Evolutionary conservation across 169 alveolate genomes (phyloP).

Genomic region (Hammondia hammondi): DNA sequence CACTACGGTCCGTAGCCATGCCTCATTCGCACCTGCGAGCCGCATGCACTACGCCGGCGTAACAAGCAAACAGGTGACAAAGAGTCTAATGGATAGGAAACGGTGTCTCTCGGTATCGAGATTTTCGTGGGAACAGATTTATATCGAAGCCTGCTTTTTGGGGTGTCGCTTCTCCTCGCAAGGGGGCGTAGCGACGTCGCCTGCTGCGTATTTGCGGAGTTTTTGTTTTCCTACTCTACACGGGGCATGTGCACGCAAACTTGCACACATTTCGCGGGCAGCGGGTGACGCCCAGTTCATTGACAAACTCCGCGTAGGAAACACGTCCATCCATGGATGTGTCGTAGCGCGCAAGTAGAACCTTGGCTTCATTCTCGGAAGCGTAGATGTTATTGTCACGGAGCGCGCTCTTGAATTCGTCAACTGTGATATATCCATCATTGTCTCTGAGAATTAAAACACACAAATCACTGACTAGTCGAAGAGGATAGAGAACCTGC

Average conservation of each 20-base stretch:
- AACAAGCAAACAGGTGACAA: no score
- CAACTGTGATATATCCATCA: slow-evolving; percentile 68
- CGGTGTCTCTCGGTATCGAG: no score
- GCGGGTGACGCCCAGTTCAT: slow-evolving; percentile 66
- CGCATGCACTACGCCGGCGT: no score
- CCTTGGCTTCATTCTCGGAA: slow-evolving; percentile 63
- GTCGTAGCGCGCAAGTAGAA: slow-evolving; percentile 62
- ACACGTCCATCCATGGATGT: slow-evolving; percentile 56
- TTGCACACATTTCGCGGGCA: slow-evolving; percentile 49
- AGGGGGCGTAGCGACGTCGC: no score
- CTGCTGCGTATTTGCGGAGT: no score
- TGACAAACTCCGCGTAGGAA: slow-evolving; percentile 71
- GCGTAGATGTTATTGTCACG: slow-evolving; percentile 57
- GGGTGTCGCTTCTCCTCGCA: no score
- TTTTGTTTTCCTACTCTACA: not conserved
- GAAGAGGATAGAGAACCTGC: no score
- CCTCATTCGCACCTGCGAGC: no score
- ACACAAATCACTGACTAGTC: not conserved
- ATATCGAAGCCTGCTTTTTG: no score
- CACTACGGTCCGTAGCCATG: no score
- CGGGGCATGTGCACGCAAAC: slow-evolving; percentile 3
- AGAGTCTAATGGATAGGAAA: no score
- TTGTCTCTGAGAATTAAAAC: slow-evolving; percentile 41
- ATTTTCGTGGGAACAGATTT: no score
- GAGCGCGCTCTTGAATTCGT: slow-evolving; percentile 59